Conservation (phyloP, 331 rosid genomes). For the Quercus phellos region DNA sequence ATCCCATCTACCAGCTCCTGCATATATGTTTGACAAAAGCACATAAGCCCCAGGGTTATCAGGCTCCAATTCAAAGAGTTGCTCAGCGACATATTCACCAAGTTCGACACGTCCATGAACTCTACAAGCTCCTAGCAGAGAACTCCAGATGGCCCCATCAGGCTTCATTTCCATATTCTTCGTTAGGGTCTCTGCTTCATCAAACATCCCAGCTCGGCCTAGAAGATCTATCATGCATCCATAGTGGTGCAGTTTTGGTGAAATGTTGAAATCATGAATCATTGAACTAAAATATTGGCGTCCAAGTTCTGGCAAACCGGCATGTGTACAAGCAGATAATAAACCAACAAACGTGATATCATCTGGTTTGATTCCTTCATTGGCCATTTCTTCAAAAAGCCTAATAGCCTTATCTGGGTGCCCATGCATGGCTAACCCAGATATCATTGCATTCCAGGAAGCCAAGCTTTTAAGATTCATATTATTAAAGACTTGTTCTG, state of each 20-base stretch:
- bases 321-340: constrained; percentile 77
- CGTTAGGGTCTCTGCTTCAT: constrained; percentile 61
- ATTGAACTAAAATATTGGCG: constrained; percentile 49
- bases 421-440: constrained; percentile 72
- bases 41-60: constrained; percentile 64
- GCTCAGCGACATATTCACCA: constrained; percentile 59
- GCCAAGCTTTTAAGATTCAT: constrained; percentile 47
- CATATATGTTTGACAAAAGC: constrained; percentile 75
- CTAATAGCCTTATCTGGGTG: constrained; percentile 49
- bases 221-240: constrained; percentile 77
- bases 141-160: constrained; percentile 83
- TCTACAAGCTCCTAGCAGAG: constrained; percentile 77
- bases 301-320: constrained; percentile 64
- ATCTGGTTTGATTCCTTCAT: constrained; percentile 55
- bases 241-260: constrained; percentile 65
- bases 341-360: constrained; percentile 77
- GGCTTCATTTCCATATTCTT: constrained; percentile 68
- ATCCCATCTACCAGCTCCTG: constrained; percentile 73
- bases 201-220: constrained; percentile 61
- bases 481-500: constrained; percentile 57
- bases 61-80: constrained; percentile 58
- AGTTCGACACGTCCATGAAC: constrained; percentile 53
- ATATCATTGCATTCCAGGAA: constrained; percentile 82
- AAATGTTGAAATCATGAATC: constrained; percentile 42
- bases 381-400: constrained; percentile 47